Percentiles rank a stretch among this genome's conserved stretches.
phyloP scores from a whole-genome alignment of 1,284 basidiomycete species.

The Tilletiaria anomala region DNA sequence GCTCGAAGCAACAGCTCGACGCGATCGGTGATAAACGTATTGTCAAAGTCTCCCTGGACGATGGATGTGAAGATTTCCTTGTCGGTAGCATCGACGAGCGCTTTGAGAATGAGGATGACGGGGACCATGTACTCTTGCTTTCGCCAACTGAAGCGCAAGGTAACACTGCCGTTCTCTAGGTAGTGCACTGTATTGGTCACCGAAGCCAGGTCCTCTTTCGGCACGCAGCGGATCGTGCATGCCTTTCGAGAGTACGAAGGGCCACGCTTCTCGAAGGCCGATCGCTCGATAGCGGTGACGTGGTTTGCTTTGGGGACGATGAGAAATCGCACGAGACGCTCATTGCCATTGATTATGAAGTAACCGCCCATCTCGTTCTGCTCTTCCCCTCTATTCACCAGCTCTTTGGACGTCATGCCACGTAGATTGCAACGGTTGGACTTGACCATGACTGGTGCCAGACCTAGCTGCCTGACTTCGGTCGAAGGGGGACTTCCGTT shows the following conservation, averaged over 20 bases:
- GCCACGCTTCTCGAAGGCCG: slow-evolving; percentile 78
- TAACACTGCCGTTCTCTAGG: slow-evolving; percentile 86
- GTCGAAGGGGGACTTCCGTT: slow-evolving; percentile 58
- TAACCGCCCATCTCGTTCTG: slow-evolving; percentile 97
- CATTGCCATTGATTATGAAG: slow-evolving; percentile 97
- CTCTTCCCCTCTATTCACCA: slow-evolving; percentile 84
- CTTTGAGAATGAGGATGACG: slow-evolving; percentile 91
- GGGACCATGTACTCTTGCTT: slow-evolving; percentile 99
- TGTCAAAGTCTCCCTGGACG: slow-evolving; percentile 89
- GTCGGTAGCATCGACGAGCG: slow-evolving; percentile 77
- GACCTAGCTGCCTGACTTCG: slow-evolving; percentile 72
- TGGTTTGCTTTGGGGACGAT: slow-evolving; percentile 80
- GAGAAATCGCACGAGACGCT: slow-evolving; percentile 92
- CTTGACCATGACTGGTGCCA: slow-evolving; percentile 90
- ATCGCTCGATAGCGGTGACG: slow-evolving; percentile 69
- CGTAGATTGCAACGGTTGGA: slow-evolving; percentile 88
- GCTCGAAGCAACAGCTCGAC: slow-evolving; percentile 89
- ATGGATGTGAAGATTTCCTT: slow-evolving; percentile 96
- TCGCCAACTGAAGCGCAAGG: slow-evolving; percentile 87
- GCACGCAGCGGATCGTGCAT: slow-evolving; percentile 86
- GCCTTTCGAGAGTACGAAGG: slow-evolving; percentile 87
- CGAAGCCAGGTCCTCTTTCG: slow-evolving; percentile 39
- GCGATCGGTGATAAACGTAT: slow-evolving; percentile 94
- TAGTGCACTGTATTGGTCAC: slow-evolving; percentile 90
- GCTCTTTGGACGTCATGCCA: slow-evolving; percentile 65